Conservation (phyloP, 345 rosid species). For the Boechera stricta region DNA sequence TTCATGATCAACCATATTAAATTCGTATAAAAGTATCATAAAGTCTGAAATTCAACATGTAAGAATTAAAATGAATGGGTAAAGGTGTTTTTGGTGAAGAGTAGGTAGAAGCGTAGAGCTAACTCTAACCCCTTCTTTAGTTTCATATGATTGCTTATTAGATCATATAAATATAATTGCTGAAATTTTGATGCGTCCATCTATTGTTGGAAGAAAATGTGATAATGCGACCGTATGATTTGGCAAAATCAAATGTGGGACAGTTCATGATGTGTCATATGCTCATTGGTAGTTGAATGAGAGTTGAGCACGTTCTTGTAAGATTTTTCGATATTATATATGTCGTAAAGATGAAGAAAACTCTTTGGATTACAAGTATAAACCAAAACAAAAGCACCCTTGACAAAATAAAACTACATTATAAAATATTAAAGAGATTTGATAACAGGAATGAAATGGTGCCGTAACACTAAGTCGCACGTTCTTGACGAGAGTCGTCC, state of each 20-base stretch:
- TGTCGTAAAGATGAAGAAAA: constrained; percentile 37
- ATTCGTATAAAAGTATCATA: neutral
- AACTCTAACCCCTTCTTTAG: constrained; percentile 29
- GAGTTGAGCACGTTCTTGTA: constrained; percentile 42
- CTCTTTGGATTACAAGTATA: neutral
- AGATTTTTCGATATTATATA: constrained; percentile 13
- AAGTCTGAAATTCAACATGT: neutral
- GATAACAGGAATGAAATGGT: constrained; percentile 37
- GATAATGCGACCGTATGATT: constrained; percentile 26
- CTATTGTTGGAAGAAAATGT: constrained; percentile 6
- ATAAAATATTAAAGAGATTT: constrained; percentile 24
- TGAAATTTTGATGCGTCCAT: neutral
- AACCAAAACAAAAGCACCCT: constrained; percentile 10
- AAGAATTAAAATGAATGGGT: constrained; percentile 5
- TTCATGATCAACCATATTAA: constrained; percentile 4
- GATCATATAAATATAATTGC: neutral
- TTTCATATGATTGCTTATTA: constrained; percentile 29
- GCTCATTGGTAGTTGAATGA: constrained; percentile 23
- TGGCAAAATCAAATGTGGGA: neutral
- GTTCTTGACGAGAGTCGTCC: constrained; percentile 46
- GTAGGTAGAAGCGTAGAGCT: constrained; percentile 41
- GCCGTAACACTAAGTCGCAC: constrained; percentile 47
- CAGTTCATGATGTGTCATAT: constrained; percentile 6
- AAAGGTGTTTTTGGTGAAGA: constrained; percentile 37
- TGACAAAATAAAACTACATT: constrained; percentile 18